These are phyloP conservation scores for Leptomonas pyrrhocoris DNA, from an alignment of 208 protist species.

Conservation along the genomic window DNA sequence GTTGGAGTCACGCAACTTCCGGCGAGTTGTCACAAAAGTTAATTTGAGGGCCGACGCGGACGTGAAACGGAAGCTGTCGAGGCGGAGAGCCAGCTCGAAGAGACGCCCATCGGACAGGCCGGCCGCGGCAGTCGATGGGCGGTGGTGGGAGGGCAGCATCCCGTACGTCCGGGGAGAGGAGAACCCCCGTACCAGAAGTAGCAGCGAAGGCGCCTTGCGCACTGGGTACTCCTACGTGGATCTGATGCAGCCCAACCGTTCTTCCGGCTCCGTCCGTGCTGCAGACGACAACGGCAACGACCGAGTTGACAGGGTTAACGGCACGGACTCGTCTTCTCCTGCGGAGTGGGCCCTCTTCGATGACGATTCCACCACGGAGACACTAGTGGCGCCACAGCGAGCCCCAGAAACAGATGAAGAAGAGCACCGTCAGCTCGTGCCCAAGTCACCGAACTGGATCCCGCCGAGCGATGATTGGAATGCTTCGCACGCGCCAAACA, in stretches of 20 bases:
- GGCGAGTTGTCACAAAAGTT: background rate
- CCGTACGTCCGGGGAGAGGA: background rate
- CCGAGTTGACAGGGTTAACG: background rate
- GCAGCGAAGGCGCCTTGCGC: background rate
- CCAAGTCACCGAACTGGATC: too few relatives aligned
- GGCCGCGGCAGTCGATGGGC: background rate
- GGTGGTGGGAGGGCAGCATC: background rate
- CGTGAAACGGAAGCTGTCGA: background rate
- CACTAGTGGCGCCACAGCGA: background rate
- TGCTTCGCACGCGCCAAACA: background rate
- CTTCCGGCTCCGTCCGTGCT: too few relatives aligned
- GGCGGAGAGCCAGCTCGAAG: background rate
- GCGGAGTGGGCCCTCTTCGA: too few relatives aligned
- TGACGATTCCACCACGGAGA: too few relatives aligned
- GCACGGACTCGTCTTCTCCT: too few relatives aligned
- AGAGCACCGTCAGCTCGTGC: background rate
- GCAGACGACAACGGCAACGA: background rate
- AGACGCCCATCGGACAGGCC: background rate
- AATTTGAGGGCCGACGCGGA: background rate
- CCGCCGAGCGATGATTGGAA: background rate
- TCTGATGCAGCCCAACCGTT: too few relatives aligned
- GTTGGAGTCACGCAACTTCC: background rate
- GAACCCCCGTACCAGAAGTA: background rate
- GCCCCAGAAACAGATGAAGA: too few relatives aligned
- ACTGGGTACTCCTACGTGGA: background rate